These are phyloP conservation scores for Claviceps citrina DNA, from an alignment of 2,329 filamentous ascomycete species.

Conservation along the genomic window DNA sequence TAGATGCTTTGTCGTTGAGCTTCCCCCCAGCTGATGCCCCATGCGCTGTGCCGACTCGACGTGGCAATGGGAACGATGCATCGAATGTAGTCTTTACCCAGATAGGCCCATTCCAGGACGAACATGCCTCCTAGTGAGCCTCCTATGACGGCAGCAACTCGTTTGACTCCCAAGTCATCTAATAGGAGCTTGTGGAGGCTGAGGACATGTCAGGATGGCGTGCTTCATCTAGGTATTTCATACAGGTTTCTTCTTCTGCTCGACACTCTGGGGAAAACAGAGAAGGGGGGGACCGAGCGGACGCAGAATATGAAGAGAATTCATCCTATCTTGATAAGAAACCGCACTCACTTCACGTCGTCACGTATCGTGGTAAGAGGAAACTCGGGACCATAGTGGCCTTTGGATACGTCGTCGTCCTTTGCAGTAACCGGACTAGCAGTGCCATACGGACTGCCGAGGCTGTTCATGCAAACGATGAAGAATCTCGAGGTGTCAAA, in stretches of 20 bases:
- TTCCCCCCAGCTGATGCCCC: constrained; percentile 85
- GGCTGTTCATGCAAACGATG: constrained; percentile 70
- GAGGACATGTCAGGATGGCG: constrained; percentile 17
- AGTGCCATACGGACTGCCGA: constrained; percentile 73
- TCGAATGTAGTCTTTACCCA: constrained; percentile 72
- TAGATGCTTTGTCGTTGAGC: constrained; percentile 89
- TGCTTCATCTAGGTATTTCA: background rate
- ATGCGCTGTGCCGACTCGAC: constrained; percentile 70
- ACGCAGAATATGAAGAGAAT: background rate
- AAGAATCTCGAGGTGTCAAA: constrained; percentile 78
- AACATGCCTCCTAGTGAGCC: constrained; percentile 84
- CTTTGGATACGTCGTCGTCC: constrained; percentile 59
- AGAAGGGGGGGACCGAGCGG: background rate
- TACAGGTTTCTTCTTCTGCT: background rate
- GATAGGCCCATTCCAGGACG: constrained; percentile 82
- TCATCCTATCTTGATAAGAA: background rate
- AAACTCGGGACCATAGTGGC: constrained; percentile 85
- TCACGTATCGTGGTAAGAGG: constrained; percentile 89
- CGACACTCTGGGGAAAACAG: background rate
- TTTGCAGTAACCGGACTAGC: constrained; percentile 82
- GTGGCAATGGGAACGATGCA: constrained; percentile 73
- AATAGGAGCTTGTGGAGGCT: constrained; percentile 67
- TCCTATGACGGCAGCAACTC: constrained; percentile 65
- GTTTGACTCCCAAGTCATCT: constrained; percentile 64
- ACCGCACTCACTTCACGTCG: constrained; percentile 63